Evolutionary conservation across 2,329 filamentous ascomycete species (phyloP).

Genomic region (Colletotrichum shisoi): DNA sequence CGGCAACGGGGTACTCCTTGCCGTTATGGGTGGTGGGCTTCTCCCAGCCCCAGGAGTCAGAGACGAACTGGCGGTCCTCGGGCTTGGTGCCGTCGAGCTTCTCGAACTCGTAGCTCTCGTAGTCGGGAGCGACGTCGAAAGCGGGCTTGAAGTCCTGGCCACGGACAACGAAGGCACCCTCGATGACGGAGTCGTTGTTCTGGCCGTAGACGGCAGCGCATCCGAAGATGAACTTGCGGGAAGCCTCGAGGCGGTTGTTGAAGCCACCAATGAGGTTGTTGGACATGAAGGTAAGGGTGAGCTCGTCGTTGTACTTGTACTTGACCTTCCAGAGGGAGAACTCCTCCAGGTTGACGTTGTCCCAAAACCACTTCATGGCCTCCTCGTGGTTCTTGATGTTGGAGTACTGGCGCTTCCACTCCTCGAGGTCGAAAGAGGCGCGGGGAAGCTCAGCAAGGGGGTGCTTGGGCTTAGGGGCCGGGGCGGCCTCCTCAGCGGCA

Average conservation of each 20-base stretch:
- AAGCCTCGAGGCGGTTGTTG: slow-evolving; percentile 95
- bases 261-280: slow-evolving; percentile 98
- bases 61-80: slow-evolving; percentile 85
- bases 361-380: slow-evolving; percentile 97
- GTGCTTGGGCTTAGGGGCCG: slow-evolving; percentile 93
- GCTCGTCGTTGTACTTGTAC: slow-evolving; percentile 99
- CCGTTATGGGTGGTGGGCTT: slow-evolving; percentile 79
- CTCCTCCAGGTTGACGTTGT: slow-evolving; percentile 91
- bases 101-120: slow-evolving; percentile 93
- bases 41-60: slow-evolving; percentile 92
- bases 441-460: slow-evolving; percentile 85
- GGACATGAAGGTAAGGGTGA: slow-evolving; percentile 98
- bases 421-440: slow-evolving; percentile 84
- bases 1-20: slow-evolving; percentile 88
- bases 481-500: slow-evolving; percentile 58
- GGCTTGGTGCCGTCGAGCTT: slow-evolving; percentile 91
- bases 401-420: slow-evolving; percentile 99
- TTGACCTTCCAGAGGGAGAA: slow-evolving; percentile 94
- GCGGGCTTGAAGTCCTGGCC: slow-evolving; percentile 85
- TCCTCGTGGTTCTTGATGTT: slow-evolving; percentile 74
- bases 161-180: slow-evolving; percentile 93
- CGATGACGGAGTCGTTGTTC: slow-evolving; percentile 88
- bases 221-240: slow-evolving; percentile 98
- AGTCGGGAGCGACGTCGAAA: slow-evolving; percentile 97
- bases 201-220: slow-evolving; percentile 86